phyloP scores from a whole-genome alignment of 306 rosid species.

The Neltuma alba region DNA sequence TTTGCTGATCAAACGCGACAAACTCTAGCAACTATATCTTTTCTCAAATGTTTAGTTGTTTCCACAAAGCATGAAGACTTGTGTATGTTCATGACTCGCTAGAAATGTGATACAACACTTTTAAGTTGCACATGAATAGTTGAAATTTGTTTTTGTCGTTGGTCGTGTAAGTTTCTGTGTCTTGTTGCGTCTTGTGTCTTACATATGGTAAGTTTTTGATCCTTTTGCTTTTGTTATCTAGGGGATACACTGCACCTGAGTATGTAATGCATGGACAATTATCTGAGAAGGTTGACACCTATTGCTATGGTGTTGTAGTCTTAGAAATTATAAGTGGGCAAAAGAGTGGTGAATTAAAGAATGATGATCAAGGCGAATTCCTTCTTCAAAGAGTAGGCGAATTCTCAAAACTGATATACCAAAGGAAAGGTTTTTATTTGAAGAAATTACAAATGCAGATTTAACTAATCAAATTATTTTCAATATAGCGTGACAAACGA shows the following conservation, averaged over 20 bases:
- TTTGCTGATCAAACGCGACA: neutral
- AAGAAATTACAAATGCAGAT: neutral
- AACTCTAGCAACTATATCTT: neutral
- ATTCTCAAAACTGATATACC: neutral
- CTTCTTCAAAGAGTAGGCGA: constrained; percentile 3
- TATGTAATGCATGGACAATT: constrained; percentile 1
- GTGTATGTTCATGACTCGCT: neutral
- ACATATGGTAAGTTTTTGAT: neutral
- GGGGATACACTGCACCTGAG: constrained; percentile 5
- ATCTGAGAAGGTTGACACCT: neutral
- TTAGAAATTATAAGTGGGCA: neutral
- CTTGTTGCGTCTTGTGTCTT: neutral
- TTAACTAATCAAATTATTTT: neutral
- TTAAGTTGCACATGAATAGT: neutral
- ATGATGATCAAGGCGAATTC: neutral
- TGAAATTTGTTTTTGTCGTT: neutral
- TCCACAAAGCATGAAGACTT: neutral
- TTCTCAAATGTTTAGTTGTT: neutral
- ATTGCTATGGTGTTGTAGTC: neutral
- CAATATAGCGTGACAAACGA: neutral
- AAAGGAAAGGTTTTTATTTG: neutral
- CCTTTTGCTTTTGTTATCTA: neutral
- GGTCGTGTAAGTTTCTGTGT: neutral
- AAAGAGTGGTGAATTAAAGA: neutral
- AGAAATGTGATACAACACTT: neutral